phyloP scores from a whole-genome alignment of 73 alveolate genomes.

The Paramecium sonneborni region DNA sequence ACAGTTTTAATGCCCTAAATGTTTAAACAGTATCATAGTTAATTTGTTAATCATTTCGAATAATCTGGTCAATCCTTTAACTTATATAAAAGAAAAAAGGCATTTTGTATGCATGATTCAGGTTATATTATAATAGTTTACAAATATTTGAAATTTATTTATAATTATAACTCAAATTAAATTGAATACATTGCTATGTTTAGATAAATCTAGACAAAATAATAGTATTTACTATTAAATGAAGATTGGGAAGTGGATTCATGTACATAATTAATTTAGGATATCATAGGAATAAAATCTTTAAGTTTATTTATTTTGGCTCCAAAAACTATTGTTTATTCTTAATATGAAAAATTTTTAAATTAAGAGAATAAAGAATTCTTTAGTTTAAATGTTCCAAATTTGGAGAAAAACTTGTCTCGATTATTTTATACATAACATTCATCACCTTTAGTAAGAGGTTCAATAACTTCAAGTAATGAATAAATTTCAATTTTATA shows the following conservation, averaged over 20 bases:
- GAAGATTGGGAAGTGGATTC: not conserved
- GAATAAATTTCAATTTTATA: not conserved
- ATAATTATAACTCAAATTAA: not conserved
- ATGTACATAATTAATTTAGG: not conserved
- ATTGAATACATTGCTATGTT: not conserved
- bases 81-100: not conserved
- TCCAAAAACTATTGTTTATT: too few species aligned
- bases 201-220: not conserved
- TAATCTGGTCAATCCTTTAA: not conserved
- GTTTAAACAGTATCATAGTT: not conserved
- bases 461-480: not conserved
- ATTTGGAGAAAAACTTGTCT: not conserved
- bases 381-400: not conserved
- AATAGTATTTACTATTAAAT: not conserved
- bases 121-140: not conserved
- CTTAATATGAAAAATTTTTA: too few species aligned
- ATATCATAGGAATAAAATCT: too few species aligned
- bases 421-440: not conserved
- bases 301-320: too few species aligned
- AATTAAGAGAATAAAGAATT: not conserved
- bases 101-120: not conserved
- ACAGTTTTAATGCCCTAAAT: not conserved
- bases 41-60: not conserved
- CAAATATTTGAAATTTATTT: not conserved
- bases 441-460: not conserved